Evolutionary conservation across 352 stramenopile genomes (phyloP), one percentile per base, ranked within the genome.

Genomic region (Aphanomyces euteiches): DNA sequence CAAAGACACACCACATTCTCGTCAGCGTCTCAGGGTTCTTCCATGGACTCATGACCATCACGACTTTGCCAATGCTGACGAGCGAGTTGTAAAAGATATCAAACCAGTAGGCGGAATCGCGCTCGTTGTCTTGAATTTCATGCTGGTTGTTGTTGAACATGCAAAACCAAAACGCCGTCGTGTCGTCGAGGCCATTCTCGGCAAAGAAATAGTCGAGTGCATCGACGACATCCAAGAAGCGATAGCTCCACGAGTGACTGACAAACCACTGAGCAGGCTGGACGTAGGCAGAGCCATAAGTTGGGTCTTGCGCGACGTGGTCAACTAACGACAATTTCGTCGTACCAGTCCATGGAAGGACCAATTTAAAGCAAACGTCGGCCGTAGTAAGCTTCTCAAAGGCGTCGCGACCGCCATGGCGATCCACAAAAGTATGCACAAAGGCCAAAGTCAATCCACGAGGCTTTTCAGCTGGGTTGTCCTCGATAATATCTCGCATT

Each of bases 121-220:
- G 54, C 28, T 36, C 43, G 19, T 12, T 39, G 8, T 12, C 17
- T 41, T 39, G 28, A 2, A 36, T 38, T 12, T 61, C 54, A 17
- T 61, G 54, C 17, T 61, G 54, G 8, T 19, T 39, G 4, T 61
- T 61, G 54, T 36, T 39, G 21, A 61, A 61, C 10, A 61, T 21
- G 4, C 36, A 19, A 17, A 61, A 61, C 54, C 6, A 61, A 12
- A 61, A 12, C 2, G 15, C 54, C 7, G 7, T 7, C 54, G 43
- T 3, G 43, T 61, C 54, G 1, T 36, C n/a, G 3, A 41, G 0
- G 19, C 10, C 10, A 17, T 61, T 34, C 7, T 38, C 34, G n/a
- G 13, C 54, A 12, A 61, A 39, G 21, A 61, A 61, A 37, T 17
- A 17, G n/a, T 13, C 7, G 6, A 61, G 54, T 21, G 17, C 36